Base-by-base conservation (phyloP, 805 yeast species). In the Lachancea thermotolerans region DNA sequence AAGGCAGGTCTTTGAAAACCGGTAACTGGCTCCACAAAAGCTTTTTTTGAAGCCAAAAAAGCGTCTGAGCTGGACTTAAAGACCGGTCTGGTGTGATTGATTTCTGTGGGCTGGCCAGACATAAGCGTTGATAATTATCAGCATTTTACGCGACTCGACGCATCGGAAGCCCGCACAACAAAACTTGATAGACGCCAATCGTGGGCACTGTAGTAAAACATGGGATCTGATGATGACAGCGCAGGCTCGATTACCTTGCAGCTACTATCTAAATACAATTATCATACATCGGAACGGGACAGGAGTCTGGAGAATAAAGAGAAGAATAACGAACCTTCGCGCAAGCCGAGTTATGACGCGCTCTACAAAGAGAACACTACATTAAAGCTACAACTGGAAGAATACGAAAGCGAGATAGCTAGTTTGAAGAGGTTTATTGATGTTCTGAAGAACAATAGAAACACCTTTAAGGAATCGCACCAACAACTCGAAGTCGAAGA, bases 291-390 rank as follows among this genome's bases (percentile, higher is more conserved):
- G 11, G 57, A 59, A 42, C 55, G 56, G 46, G 65, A 61, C 36
- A 60, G 52, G 38, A 48, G 50, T 3, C 50, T 60, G 11, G 63
- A 60, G 17, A 51, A 57, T 34, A 55, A 60, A 25, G 66, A 62
- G 38, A 53, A 49, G 35, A 52, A 50, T 18, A 45, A 50, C 10
- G 46, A 44, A 5, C 21, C 11, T 5, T 29, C 41, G 11, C 29
- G 34, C 18, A 30, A 37, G 33, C 57, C 54, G 6, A 39, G 59
- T 4, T 60, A 63, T 49, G 66, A 63, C 42, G 61, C 56, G 14
- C 46, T 62, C 9, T 52, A 57, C 37, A 59, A 58, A 39, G 68
- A 63, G 39, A 63, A 63, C 39, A 55, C 55, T 3, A 54, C 53
- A 46, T 46, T 63, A 18, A 56, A 53, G 41, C 39, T 58, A 18